Evolutionary conservation across 768 basidiomycete species (phyloP).

Genomic region (Leccinum barrowsii): DNA sequence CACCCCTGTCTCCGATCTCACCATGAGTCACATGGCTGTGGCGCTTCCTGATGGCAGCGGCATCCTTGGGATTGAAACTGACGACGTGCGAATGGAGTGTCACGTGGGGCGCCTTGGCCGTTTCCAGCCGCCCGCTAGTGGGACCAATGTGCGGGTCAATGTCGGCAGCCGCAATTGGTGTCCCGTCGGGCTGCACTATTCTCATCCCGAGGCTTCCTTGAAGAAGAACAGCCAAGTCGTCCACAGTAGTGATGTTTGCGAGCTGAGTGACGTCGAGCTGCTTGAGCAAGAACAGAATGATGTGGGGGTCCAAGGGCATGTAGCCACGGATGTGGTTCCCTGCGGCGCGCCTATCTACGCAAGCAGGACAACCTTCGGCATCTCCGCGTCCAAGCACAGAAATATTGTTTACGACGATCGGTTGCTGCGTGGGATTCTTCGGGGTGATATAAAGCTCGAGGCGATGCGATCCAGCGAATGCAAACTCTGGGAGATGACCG

Average conservation of each 20-base stretch:
- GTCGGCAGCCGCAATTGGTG: background rate
- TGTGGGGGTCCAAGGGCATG: slow-evolving; percentile 13
- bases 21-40: background rate
- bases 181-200: slow-evolving; percentile 15
- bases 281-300: slow-evolving; percentile 10
- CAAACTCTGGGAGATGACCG: slow-evolving; percentile 15
- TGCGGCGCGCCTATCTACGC: slow-evolving; percentile 8
- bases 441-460: slow-evolving; percentile 15
- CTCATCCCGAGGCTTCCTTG: slow-evolving; percentile 12
- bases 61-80: background rate
- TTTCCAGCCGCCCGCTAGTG: background rate
- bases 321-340: slow-evolving; percentile 14
- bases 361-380: slow-evolving; percentile 9
- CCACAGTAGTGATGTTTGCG: slow-evolving; percentile 3
- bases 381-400: slow-evolving; percentile 10
- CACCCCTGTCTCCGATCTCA: background rate
- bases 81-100: slow-evolving; percentile 13
- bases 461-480: slow-evolving; percentile 18
- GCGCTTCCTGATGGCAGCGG: background rate
- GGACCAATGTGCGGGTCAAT: background rate
- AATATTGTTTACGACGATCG: slow-evolving; percentile 11
- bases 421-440: background rate
- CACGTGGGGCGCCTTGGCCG: slow-evolving; percentile 7
- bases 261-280: background rate
- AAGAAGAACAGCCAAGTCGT: background rate